Evolutionary conservation across 345 rosid species (phyloP).

Genomic region (Laguncularia racemosa): DNA sequence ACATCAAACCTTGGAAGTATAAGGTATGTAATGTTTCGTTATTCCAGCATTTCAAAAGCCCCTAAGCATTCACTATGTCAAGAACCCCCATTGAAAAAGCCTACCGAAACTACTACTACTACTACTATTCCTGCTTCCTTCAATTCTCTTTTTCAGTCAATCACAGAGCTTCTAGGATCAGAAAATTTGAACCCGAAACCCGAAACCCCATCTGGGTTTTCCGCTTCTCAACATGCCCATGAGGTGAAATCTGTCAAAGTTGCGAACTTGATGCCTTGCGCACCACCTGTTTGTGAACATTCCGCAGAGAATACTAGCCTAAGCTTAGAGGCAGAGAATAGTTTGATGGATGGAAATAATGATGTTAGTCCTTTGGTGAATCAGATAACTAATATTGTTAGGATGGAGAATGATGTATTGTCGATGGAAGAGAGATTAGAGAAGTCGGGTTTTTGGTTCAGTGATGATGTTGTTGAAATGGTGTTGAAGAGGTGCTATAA

Average conservation of each 20-base stretch:
- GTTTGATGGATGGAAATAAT: background rate
- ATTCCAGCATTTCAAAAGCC: too few species aligned
- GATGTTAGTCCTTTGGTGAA: slow-evolving; percentile 50
- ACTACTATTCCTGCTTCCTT: background rate
- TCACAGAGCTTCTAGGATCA: slow-evolving; percentile 46
- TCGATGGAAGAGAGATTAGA: slow-evolving; percentile 64
- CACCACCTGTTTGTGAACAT: slow-evolving; percentile 48
- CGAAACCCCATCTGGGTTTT: slow-evolving; percentile 19
- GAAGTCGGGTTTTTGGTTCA: slow-evolving; percentile 31
- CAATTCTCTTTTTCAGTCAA: slow-evolving; percentile 50
- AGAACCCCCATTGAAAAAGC: too few species aligned
- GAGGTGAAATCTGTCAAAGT: background rate
- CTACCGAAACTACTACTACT: too few species aligned
- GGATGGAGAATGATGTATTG: slow-evolving; percentile 24
- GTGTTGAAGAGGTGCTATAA: slow-evolving; percentile 74
- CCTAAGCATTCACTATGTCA: too few species aligned
- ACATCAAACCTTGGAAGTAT: background rate
- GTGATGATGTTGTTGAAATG: slow-evolving; percentile 53
- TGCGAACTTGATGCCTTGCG: slow-evolving; percentile 13
- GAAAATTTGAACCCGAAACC: slow-evolving; percentile 21
- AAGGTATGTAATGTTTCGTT: too few species aligned
- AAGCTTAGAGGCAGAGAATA: slow-evolving; percentile 3
- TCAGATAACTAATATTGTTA: slow-evolving; percentile 43
- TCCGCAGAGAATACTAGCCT: slow-evolving; percentile 8
- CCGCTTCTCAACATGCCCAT: slow-evolving; percentile 12